These are phyloP conservation scores for Platanthera guangdongensis DNA, from an alignment of 106 monocot genomes.

Conservation along the genomic window DNA sequence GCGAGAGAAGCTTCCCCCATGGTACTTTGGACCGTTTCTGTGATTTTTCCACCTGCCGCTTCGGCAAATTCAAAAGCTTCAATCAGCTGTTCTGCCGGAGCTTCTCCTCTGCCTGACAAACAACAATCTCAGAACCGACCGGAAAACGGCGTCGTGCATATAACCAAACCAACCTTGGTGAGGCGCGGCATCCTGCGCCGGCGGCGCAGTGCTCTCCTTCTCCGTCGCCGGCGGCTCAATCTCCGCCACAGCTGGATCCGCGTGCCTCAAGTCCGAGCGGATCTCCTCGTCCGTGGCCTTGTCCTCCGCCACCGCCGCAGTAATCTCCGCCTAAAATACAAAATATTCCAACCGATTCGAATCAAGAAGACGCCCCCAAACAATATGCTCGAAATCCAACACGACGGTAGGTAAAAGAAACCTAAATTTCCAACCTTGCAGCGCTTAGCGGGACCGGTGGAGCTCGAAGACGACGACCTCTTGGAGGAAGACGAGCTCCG, in stretches of 20 bases:
- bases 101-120: conserved; percentile 10
- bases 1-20: conserved; percentile 49
- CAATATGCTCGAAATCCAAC: conserved; percentile 3
- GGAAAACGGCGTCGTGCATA: background rate
- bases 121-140: background rate
- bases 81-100: conserved; percentile 14
- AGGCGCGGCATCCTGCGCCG: conserved; percentile 1
- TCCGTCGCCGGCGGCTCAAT: conserved; percentile 1
- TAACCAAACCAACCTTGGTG: conserved; percentile 8
- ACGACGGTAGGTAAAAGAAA: background rate
- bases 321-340: conserved; percentile 9
- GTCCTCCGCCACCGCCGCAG: conserved; percentile 1
- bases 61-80: conserved; percentile 6
- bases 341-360: conserved; percentile 5
- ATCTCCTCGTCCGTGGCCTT: conserved; percentile 2
- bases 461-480: conserved; percentile 11
- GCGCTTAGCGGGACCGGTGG: conserved; percentile 23
- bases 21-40: conserved; percentile 10
- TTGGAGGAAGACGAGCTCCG: conserved; percentile 36
- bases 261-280: background rate
- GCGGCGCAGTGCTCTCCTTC: background rate
- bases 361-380: conserved; percentile 11
- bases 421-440: conserved; percentile 28
- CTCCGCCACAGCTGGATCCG: background rate
- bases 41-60: conserved; percentile 7